Evolutionary conservation across 257 asterid genomes (phyloP).

Genomic region (Thymus mandschuricus): DNA sequence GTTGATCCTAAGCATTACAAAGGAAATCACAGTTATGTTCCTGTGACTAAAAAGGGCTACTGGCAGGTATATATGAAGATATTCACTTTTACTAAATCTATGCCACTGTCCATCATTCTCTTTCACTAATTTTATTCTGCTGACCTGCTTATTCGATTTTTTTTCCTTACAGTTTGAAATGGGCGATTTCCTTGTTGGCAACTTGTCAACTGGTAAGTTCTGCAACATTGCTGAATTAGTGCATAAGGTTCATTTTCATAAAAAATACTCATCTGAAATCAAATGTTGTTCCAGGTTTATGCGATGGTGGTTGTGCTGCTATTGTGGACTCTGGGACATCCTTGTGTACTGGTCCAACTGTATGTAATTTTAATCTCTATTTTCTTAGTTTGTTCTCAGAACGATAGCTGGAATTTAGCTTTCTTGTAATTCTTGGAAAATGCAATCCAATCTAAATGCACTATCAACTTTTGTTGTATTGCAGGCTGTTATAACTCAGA

Average conservation of each 20-base stretch:
- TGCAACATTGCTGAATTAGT: conserved; percentile 17
- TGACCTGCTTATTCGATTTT: conserved; percentile 1
- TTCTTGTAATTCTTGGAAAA: not conserved
- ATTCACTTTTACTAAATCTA: not conserved
- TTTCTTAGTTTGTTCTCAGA: conserved; percentile 12
- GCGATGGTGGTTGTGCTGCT: conserved; percentile 89
- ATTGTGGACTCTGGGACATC: conserved; percentile 98
- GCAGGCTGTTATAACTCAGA: conserved; percentile 78
- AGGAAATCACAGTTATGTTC: conserved; percentile 76
- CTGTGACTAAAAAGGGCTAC: conserved; percentile 80
- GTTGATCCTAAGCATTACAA: conserved; percentile 72
- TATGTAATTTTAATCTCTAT: conserved; percentile 39
- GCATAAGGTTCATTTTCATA: not conserved
- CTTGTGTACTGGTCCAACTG: conserved; percentile 91
- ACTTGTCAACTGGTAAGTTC: conserved; percentile 74
- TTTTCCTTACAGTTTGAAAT: conserved; percentile 58
- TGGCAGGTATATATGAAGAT: conserved; percentile 70
- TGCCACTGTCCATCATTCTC: conserved; percentile 13
- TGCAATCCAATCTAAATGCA: not conserved
- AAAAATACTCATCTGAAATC: not conserved
- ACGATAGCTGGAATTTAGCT: not conserved
- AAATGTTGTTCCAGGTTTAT: conserved; percentile 55
- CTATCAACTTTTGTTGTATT: conserved; percentile 13
- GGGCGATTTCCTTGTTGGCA: conserved; percentile 78
- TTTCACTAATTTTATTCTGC: conserved; percentile 6